Evolutionary conservation across 345 rosid species (phyloP).

Genomic region (Moricandia arvensis): DNA sequence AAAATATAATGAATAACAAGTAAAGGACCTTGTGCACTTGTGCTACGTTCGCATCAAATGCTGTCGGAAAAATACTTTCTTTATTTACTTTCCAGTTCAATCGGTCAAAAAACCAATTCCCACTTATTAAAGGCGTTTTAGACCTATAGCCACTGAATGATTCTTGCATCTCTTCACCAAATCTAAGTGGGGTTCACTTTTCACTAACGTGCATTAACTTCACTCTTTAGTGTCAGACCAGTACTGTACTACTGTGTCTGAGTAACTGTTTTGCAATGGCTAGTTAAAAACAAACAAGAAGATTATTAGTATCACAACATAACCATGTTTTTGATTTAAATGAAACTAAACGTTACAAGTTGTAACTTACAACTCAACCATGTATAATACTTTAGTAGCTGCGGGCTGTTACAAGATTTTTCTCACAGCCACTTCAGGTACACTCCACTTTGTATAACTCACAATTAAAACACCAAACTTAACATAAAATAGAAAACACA

Average conservation of each 20-base stretch:
- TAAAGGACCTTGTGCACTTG: conserved; percentile 13
- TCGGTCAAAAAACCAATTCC: conserved; percentile 26
- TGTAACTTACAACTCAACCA: conserved; percentile 25
- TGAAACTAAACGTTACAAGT: conserved; percentile 32
- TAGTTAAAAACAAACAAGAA: not conserved
- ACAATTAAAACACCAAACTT: conserved; percentile 17
- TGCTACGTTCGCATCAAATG: conserved; percentile 35
- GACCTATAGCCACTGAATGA: conserved; percentile 31
- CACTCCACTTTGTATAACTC: not conserved
- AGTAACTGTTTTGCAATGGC: conserved; percentile 10
- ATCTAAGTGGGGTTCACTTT: conserved; percentile 27
- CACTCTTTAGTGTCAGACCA: not conserved
- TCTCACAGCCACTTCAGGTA: conserved; percentile 41
- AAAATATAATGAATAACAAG: not conserved
- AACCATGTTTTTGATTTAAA: conserved; percentile 26
- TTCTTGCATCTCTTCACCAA: conserved; percentile 24
- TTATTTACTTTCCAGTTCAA: not conserved
- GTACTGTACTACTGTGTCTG: not conserved
- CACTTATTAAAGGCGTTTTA: conserved; percentile 23
- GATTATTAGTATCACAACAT: conserved; percentile 14
- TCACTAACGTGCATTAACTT: conserved; percentile 15
- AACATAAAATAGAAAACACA: not conserved
- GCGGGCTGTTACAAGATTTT: conserved; percentile 40
- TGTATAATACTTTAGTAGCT: conserved; percentile 29
- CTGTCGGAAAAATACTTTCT: conserved; percentile 18